Conservation (phyloP, 1,284 basidiomycete species). For the Hemileia vastatrix region DNA sequence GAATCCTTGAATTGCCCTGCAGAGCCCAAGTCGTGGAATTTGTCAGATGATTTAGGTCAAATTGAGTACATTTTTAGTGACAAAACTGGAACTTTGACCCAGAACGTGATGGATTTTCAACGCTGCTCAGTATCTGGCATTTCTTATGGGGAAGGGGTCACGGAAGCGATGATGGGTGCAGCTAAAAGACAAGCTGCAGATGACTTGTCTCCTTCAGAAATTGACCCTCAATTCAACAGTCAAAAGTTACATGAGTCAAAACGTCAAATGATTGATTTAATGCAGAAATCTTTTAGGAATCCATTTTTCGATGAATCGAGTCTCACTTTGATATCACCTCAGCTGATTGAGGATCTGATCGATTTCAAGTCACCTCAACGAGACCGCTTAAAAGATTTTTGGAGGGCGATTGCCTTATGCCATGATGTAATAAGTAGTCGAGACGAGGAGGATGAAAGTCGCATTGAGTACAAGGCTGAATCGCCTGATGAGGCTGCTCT, state of each 20-base stretch:
- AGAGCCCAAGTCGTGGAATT: constrained; percentile 95
- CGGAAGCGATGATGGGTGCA: constrained; percentile 87
- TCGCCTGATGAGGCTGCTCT: constrained; percentile 90
- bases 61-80: constrained; percentile 97
- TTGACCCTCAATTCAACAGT: constrained; percentile 49
- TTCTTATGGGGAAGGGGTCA: constrained; percentile 81
- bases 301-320: constrained; percentile 71
- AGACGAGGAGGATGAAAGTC: constrained; percentile 57
- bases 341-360: constrained; percentile 65
- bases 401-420: constrained; percentile 76
- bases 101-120: constrained; percentile 95
- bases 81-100: constrained; percentile 92
- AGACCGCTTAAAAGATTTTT: constrained; percentile 67
- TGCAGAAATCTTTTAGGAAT: constrained; percentile 75
- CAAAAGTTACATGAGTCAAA: constrained; percentile 58
- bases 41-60: constrained; percentile 92
- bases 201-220: constrained; percentile 60
- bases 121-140: constrained; percentile 81
- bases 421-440: constrained; percentile 68
- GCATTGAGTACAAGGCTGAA: constrained; percentile 86
- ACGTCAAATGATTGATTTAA: constrained; percentile 63
- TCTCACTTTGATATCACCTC: constrained; percentile 78
- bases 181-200: constrained; percentile 66
- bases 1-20: constrained; percentile 56
- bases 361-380: constrained; percentile 58